Evolutionary conservation across 106 monocot genomes (phyloP).

Genomic region (Dioscorea alata): DNA sequence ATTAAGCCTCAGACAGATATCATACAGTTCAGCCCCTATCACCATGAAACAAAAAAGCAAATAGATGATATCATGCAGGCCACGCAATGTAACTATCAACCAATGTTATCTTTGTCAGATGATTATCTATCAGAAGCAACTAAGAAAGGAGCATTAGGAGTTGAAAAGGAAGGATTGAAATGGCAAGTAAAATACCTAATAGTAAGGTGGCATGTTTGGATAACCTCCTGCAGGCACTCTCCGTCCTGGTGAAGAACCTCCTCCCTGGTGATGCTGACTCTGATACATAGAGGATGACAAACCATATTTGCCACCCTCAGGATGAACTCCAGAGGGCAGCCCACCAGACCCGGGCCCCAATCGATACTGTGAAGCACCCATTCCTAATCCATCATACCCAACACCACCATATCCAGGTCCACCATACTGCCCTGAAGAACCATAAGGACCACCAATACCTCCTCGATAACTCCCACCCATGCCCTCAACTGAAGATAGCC

Average conservation of each 20-base stretch:
- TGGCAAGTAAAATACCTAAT: slow-evolving; percentile 41
- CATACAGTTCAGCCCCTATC: too few relatives aligned
- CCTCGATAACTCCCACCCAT: slow-evolving; percentile 23
- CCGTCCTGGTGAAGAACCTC: slow-evolving; percentile 31
- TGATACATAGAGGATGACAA: slow-evolving; percentile 28
- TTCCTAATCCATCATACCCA: slow-evolving; percentile 29
- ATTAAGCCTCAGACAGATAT: too few relatives aligned
- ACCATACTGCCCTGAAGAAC: slow-evolving; percentile 24
- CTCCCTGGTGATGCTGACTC: slow-evolving; percentile 16
- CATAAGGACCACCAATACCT: slow-evolving; percentile 23
- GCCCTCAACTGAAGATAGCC: slow-evolving; percentile 13
- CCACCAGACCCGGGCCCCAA: slow-evolving; percentile 25
- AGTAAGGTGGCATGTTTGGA: slow-evolving; percentile 45
- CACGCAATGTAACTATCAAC: not conserved
- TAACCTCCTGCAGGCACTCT: slow-evolving; percentile 35
- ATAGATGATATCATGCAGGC: not conserved
- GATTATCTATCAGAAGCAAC: not conserved
- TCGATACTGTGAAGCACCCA: slow-evolving; percentile 34
- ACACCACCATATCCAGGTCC: slow-evolving; percentile 20
- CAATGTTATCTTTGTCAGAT: not conserved
- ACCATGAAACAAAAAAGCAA: not conserved
- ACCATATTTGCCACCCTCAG: slow-evolving; percentile 33
- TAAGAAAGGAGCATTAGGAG: not conserved
- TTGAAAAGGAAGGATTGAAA: not conserved
- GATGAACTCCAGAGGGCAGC: slow-evolving; percentile 29